A percentile compares a stretch with the other conserved stretches of the same genome.
Evolutionary conservation across 306 rosid species (phyloP).

Genomic region (Cucurbita maxima): DNA sequence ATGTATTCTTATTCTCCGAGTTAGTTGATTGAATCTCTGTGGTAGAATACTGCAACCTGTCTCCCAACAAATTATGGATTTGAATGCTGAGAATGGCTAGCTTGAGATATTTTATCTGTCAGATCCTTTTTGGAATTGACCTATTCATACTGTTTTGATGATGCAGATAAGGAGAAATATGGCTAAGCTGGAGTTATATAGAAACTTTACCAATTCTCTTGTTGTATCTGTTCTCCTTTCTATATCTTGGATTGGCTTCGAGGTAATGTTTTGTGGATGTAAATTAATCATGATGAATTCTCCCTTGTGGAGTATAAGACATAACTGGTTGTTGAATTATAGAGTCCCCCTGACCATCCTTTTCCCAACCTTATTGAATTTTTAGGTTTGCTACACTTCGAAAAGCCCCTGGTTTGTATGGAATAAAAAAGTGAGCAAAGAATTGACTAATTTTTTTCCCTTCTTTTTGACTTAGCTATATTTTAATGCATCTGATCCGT

Average conservation of each 20-base stretch:
- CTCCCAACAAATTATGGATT: background rate
- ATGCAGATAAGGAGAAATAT: slow-evolving; percentile 68
- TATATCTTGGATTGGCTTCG: slow-evolving; percentile 91
- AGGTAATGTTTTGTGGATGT: slow-evolving; percentile 34
- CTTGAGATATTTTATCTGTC: background rate
- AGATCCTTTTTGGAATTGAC: background rate
- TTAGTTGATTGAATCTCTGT: background rate
- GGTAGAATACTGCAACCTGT: background rate
- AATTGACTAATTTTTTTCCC: background rate
- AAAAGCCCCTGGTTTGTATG: background rate
- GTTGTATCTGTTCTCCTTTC: slow-evolving; percentile 74
- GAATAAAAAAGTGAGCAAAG: background rate
- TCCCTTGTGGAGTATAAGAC: background rate
- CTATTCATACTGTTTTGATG: slow-evolving; percentile 7
- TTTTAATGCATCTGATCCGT: slow-evolving; percentile 85
- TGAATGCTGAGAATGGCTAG: background rate
- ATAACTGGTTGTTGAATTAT: background rate
- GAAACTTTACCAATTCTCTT: slow-evolving; percentile 80
- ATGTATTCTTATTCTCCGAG: background rate
- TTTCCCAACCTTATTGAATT: background rate
- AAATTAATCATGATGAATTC: background rate
- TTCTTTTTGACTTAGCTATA: slow-evolving; percentile 46
- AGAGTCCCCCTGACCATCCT: background rate
- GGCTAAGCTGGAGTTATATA: slow-evolving; percentile 79
- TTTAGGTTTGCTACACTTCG: background rate